Evolutionary conservation across 2,329 filamentous ascomycete species (phyloP).

Genomic region (Penicillium sp.): DNA sequence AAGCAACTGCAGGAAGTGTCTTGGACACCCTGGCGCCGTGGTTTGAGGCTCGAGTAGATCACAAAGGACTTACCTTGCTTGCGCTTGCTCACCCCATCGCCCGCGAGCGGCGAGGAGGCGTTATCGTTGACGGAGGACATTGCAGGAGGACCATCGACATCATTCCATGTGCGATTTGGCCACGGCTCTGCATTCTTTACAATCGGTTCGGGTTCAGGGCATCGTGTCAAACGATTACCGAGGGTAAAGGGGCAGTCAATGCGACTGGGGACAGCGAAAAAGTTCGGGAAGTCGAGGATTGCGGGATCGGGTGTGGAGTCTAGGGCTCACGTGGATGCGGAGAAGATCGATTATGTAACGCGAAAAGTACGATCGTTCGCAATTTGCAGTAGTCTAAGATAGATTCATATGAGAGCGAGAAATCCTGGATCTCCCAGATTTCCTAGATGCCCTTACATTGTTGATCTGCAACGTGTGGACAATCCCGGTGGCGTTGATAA

Average conservation of each 20-base stretch:
- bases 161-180: slow-evolving; percentile 23
- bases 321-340: slow-evolving; percentile 24
- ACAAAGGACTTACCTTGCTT: slow-evolving; percentile 33
- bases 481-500: neutral
- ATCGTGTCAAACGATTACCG: slow-evolving; percentile 21
- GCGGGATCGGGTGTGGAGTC: slow-evolving; percentile 25
- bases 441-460: neutral
- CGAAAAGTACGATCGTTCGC: neutral
- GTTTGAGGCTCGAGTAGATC: neutral
- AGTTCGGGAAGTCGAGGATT: slow-evolving; percentile 25
- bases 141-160: slow-evolving; percentile 29
- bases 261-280: slow-evolving; percentile 20
- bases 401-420: no score
- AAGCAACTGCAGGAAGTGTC: neutral
- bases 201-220: slow-evolving; percentile 15
- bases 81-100: slow-evolving; percentile 39
- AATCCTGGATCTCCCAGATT: no score
- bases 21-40: neutral
- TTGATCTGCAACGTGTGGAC: neutral
- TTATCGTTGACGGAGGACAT: slow-evolving; percentile 40
- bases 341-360: slow-evolving; percentile 24
- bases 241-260: slow-evolving; percentile 15
- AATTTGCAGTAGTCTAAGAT: no score
- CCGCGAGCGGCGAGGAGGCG: slow-evolving; percentile 29
- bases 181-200: slow-evolving; percentile 23